phyloP scores from a whole-genome alignment of 192 early-diverging fungal genomes.

The Physocladia obscura region DNA sequence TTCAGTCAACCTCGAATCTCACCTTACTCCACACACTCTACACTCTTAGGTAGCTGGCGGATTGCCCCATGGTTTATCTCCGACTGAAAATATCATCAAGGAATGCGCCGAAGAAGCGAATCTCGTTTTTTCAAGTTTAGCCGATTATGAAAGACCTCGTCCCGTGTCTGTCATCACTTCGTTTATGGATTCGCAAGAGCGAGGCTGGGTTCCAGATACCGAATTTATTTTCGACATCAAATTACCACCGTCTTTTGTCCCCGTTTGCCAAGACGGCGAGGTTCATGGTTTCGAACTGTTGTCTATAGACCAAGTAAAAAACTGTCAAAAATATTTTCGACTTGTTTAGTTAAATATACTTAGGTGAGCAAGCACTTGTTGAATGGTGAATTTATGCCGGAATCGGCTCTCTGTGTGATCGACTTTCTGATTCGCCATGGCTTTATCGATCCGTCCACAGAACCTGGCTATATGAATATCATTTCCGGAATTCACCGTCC shows the following conservation, averaged over 20 bases:
- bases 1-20: no score
- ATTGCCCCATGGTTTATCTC: conserved; percentile 60
- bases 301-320: conserved; percentile 61
- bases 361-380: conserved; percentile 33
- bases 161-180: conserved; percentile 71
- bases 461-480: conserved; percentile 79
- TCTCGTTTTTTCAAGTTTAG: conserved; percentile 52
- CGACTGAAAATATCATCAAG: conserved; percentile 70
- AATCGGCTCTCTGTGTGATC: conserved; percentile 74
- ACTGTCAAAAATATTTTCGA: background rate
- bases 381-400: conserved; percentile 73
- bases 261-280: conserved; percentile 75
- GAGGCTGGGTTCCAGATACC: conserved; percentile 73
- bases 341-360: conserved; percentile 22
- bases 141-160: conserved; percentile 42
- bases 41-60: conserved; percentile 54
- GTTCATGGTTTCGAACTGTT: conserved; percentile 76
- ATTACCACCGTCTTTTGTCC: conserved; percentile 55
- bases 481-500: conserved; percentile 60
- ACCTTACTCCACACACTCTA: no score
- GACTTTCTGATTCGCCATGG: conserved; percentile 87
- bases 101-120: conserved; percentile 91
- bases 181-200: conserved; percentile 51
- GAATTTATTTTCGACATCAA: conserved; percentile 87
- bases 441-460: conserved; percentile 70